Conservation (phyloP, 805 yeast genomes). For the Candida nonsorbophila region DNA sequence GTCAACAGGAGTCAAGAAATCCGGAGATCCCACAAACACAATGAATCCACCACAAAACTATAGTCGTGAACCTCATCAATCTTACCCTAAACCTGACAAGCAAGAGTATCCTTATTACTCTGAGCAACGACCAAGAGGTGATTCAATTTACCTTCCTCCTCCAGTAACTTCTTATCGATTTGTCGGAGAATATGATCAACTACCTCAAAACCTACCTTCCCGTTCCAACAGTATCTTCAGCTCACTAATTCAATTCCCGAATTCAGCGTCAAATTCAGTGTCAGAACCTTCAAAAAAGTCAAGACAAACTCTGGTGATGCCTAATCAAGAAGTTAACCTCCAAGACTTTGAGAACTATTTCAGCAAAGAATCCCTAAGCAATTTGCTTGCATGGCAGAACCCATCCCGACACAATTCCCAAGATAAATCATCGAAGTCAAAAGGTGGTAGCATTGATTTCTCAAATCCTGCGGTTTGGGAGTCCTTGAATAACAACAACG, state of each 20-base stretch:
- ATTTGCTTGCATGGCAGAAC: constrained; percentile 24
- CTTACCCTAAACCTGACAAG: no score
- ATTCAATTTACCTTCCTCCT: constrained; percentile 34
- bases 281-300: no score
- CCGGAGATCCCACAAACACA: no score
- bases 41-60: no score
- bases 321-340: no score
- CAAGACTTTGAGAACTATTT: constrained; percentile 29
- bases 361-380: constrained; percentile 28
- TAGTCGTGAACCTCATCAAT: no score
- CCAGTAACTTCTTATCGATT: constrained; percentile 17
- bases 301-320: constrained; percentile 10
- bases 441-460: constrained; percentile 23
- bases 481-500: constrained; percentile 11
- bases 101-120: no score
- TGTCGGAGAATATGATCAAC: constrained; percentile 7
- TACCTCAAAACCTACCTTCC: constrained; percentile 13
- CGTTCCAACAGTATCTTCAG: constrained; percentile 36
- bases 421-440: constrained; percentile 14
- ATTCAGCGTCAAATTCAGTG: constrained; percentile 26
- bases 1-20: no score
- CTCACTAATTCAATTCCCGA: constrained; percentile 34
- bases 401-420: constrained; percentile 11
- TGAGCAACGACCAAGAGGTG: constrained; percentile 38
- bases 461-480: constrained; percentile 19